Conservation (phyloP, 768 basidiomycete genomes). For the Leccinum olivaceopallidum region DNA sequence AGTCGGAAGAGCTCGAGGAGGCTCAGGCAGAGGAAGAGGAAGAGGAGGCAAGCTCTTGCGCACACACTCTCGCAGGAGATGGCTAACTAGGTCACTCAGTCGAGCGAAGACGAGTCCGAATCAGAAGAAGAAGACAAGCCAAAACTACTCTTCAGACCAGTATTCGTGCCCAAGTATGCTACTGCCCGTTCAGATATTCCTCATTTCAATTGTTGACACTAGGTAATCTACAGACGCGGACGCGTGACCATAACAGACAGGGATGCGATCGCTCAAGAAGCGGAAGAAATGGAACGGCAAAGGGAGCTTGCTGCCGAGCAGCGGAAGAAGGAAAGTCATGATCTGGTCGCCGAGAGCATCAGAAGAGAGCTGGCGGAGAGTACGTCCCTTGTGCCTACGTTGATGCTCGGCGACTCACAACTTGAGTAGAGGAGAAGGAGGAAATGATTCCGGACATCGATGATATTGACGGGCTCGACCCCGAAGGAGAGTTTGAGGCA, state of each 20-base stretch:
- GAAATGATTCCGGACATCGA: conserved; percentile 85
- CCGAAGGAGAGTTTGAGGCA: conserved; percentile 87
- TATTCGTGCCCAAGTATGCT: conserved; percentile 91
- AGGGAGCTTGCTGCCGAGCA: conserved; percentile 80
- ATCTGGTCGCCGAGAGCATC: conserved; percentile 94
- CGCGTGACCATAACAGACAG: conserved; percentile 70
- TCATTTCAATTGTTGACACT: conserved; percentile 2
- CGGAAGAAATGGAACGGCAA: conserved; percentile 69
- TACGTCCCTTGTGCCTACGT: conserved; percentile 39
- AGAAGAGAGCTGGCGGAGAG: conserved; percentile 89
- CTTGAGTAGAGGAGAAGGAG: conserved; percentile 78
- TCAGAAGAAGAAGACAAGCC: conserved; percentile 77
- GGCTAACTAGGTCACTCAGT: conserved; percentile 43
- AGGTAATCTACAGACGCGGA: conserved; percentile 54
- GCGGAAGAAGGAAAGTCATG: conserved; percentile 84
- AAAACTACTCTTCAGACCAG: conserved; percentile 82
- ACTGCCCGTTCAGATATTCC: not conserved
- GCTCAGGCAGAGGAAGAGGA: conserved; percentile 36
- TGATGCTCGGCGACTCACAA: conserved; percentile 2
- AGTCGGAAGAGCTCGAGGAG: conserved; percentile 44
- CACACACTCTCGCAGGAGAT: conserved; percentile 4
- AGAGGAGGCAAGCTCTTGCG: conserved; percentile 38
- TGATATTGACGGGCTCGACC: conserved; percentile 93
- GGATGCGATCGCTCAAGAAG: conserved; percentile 66
- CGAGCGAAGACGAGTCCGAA: conserved; percentile 83